Evolutionary conservation across 164 flowering plant genomes (phyloP), one percentile per base, ranked within the genome.

Genomic region (Vitis labrusca): DNA sequence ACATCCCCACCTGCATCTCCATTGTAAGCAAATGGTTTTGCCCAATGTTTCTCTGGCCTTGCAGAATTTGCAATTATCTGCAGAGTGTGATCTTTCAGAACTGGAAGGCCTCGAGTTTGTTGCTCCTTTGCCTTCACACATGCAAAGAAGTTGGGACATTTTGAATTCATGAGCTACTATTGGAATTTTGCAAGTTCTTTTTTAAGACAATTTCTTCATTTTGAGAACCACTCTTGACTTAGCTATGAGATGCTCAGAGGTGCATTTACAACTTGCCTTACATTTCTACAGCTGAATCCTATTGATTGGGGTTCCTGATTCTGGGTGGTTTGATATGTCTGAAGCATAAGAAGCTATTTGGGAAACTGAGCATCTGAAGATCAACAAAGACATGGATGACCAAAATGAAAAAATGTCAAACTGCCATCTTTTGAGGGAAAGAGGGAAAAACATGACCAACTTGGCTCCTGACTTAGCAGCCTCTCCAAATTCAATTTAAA

Each of bases 61-160:
- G 67, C 76, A 85, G 61, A 77, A 78, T 44, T 59, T 75, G 44
- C 71, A 80, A n/a, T 17, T 56, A 47, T 67, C 74, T 69, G 68
- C 83, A 30, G 78, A 79, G 19, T 66, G 6, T 61, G 84, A 88
- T 69, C 71, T 85, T 73, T 87, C 88, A 5, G 65, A 77, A 52
- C 56, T 89, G 59, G 80, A 83, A 48, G 80, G 75, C 62, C 83
- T 91, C 0, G 70, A 85, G 67, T 67, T 94, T 48, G 77, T 73
- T 69, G 92, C 97, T 71, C 92, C 97, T 54, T 72, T 92, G 84
- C 95, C 99, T 69, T 56, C 73, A 9, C 91, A 88, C 76, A 94
- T 94, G 97, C 94, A 89, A 78, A 85, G 76, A 73, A 94, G 99
- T 81, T 92, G 92, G 93, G 91, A 89, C 68, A 67, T 88, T 23